Base-by-base conservation (phyloP, 106 monocot genomes). In the Apostasia shenzhenica region DNA sequence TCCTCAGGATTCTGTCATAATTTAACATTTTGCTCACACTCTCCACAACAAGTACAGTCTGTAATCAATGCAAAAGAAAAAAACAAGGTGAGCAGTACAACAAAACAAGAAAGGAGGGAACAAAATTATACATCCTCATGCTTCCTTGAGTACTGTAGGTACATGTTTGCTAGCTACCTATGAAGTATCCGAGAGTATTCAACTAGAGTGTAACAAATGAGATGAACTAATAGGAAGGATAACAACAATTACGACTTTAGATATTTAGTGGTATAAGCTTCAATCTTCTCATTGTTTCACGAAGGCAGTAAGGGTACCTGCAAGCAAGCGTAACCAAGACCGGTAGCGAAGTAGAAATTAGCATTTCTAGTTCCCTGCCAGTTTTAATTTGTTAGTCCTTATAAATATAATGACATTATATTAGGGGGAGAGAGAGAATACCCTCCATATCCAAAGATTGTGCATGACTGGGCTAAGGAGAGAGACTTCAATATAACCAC, bases 381-480 rank as follows among this genome's bases (percentile, higher is more conserved):
- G 37, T 65, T n/a, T n/a, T 13, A 62, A 62, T 62, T 62, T 62
- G 42, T 62, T 62, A 62, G 42, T 62, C 11, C 9, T 59, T 40
- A 59, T 8, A 8, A 59, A 59, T 40, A 40, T 37, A 40, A n/a
- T n/a, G n/a, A n/a, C n/a, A n/a, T n/a, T n/a, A n/a, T n/a, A n/a
- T n/a, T 49, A 67, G 58, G 60, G 68, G 72, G 63, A 75, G 54
- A 68, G 67, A 71, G 53, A 69, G 5, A 6, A 63, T 75, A 88
- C 88, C 84, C 88, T 81, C 88, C 88, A 88, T 76, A 88, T 88
- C 89, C 89, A 89, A 41, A 85, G 78, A 42, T 95, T 95, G 82
- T 95, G 95, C 95, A 95, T 95, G 51, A 95, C 91, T 48, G 95
- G 89, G 77, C 91, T 89, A 45, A 95, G 89, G 8, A 92, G 86